Evolutionary conservation across 805 yeast species (phyloP), one percentile per base, ranked within the genome.

Genomic region (Yarrowia phangngaensis): DNA sequence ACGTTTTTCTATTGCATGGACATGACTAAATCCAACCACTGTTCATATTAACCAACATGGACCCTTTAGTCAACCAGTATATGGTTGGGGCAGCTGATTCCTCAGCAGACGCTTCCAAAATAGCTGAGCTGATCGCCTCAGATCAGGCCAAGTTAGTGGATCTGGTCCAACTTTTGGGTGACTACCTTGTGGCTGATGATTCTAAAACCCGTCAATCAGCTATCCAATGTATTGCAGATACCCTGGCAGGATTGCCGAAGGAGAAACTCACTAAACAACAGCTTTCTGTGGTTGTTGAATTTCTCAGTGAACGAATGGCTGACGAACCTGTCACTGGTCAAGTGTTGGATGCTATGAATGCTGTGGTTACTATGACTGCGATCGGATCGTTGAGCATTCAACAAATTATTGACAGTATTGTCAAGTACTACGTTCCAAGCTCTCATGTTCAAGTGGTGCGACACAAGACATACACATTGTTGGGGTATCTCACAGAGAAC

Each of bases 291-390:
- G 55, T 69, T 9, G 33, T 55, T 4, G 55, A 74, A 5, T 90
- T 90, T 62, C 74, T 78, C 50, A 52, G 73, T 12, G 78, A 79
- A 13, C 82, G 90, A 55, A 62, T 86, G 16, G 83, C 79, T 9
- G 96, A 88, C 58, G 69, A 72, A 12, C 64, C 70, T 3, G 72
- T 82, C 32, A 58, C 78, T 22, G 66, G 66, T 28, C 76, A 76
- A 52, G 72, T 80, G 1, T 62, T 82, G 2, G 60, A 58, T 8
- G 88, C 87, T 0, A 54, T 89, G 6, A 59, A 58, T 13, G 69
- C 79, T 1, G 61, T 87, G 9, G 66, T 76, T 4, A 52, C 54
- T 23, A 79, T 77, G 80, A 65, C 69, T n/a, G 73, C 69, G 47
- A 77, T 78, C 56, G 23, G 50, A 19, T 41, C 51, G 47, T 59